Conservation (phyloP, 768 basidiomycete species). For the Rhodotorula sphaerocarpa region DNA sequence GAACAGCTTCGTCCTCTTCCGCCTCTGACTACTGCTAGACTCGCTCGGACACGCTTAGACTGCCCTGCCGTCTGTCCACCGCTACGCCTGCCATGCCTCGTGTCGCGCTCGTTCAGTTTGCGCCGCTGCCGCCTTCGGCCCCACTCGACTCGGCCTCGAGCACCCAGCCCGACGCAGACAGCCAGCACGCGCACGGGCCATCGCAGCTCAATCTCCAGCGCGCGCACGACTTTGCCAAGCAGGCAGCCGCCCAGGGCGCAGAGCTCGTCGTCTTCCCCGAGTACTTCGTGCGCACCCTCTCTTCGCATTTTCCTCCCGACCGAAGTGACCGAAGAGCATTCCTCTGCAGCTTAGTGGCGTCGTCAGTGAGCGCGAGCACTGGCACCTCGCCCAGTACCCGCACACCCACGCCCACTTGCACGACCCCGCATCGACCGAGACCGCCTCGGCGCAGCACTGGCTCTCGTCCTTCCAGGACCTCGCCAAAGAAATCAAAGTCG, state of each 20-base stretch:
- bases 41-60: too few species aligned
- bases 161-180: not conserved
- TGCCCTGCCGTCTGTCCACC: too few species aligned
- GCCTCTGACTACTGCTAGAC: too few species aligned
- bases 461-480: constrained; percentile 24
- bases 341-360: constrained; percentile 10
- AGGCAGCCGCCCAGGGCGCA: constrained; percentile 13
- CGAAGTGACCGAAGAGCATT: too few species aligned
- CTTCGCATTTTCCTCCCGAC: not conserved
- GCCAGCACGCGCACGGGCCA: not conserved
- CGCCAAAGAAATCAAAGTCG: constrained; percentile 29
- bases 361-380: constrained; percentile 13
- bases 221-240: constrained; percentile 14
- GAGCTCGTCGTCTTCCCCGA: constrained; percentile 31
- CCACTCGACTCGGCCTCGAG: not conserved
- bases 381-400: constrained; percentile 23
- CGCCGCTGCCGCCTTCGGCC: not conserved
- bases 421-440: not conserved
- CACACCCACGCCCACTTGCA: constrained; percentile 17
- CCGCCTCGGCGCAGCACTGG: constrained; percentile 10
- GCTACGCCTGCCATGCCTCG: too few species aligned
- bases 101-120: constrained; percentile 28
- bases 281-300: constrained; percentile 19
- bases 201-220: constrained; percentile 2
- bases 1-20: too few species aligned